Evolutionary conservation across 768 basidiomycete species (phyloP).

Genomic region (Neoboletus subvelutipes): DNA sequence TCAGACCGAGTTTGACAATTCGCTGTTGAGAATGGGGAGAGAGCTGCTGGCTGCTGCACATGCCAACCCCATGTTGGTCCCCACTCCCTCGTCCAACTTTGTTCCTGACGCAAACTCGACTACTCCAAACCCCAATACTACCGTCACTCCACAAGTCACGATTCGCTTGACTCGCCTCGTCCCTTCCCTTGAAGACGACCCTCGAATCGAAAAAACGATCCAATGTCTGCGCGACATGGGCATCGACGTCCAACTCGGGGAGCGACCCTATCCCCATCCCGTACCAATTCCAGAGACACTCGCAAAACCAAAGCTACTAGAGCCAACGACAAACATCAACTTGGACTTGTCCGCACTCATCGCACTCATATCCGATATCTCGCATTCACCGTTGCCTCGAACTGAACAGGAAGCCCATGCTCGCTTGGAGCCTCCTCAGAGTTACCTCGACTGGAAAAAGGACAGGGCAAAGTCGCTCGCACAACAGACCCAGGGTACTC

Average conservation of each 20-base stretch:
- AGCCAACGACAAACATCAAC: slow-evolving; percentile 64
- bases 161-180: slow-evolving; percentile 72
- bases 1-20: slow-evolving; percentile 64
- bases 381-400: slow-evolving; percentile 65
- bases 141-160: slow-evolving; percentile 45
- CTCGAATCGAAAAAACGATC: slow-evolving; percentile 63
- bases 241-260: slow-evolving; percentile 66
- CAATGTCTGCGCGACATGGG: slow-evolving; percentile 57
- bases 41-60: slow-evolving; percentile 62
- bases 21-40: slow-evolving; percentile 69
- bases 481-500: background rate
- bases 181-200: slow-evolving; percentile 41
- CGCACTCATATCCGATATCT: slow-evolving; percentile 80
- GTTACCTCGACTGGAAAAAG: slow-evolving; percentile 62
- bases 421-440: slow-evolving; percentile 61
- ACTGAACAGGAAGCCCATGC: slow-evolving; percentile 55
- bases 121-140: background rate
- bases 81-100: background rate
- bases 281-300: background rate
- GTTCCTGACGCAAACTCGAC: slow-evolving; percentile 3
- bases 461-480: slow-evolving; percentile 18
- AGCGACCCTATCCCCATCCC: slow-evolving; percentile 34
- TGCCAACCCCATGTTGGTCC: slow-evolving; percentile 47
- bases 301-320: slow-evolving; percentile 18
- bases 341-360: slow-evolving; percentile 85